Conservation (phyloP, 2,329 filamentous ascomycete species). For the Beauveria pseudobassiana region DNA sequence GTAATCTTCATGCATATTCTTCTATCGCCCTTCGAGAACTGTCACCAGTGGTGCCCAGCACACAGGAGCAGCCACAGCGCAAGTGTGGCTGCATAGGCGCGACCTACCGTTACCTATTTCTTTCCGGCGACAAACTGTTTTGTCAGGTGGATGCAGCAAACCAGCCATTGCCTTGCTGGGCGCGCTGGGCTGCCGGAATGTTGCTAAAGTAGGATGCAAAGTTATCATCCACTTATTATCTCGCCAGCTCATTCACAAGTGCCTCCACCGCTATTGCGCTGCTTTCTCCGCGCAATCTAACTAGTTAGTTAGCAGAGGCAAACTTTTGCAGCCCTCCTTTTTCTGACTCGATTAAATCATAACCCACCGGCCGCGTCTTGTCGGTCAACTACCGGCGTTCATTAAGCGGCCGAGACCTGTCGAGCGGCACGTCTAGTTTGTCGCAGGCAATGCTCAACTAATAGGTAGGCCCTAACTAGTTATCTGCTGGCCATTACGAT, state of each 20-base stretch:
- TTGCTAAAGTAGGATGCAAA: neutral
- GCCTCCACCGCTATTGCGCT: neutral
- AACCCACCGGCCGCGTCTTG: neutral
- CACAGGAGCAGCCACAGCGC: neutral
- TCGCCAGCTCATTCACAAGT: neutral
- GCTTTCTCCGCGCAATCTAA: neutral
- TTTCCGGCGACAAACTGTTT: neutral
- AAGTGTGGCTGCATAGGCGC: neutral
- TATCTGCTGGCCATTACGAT: neutral
- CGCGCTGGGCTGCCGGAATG: neutral
- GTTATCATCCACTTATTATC: neutral
- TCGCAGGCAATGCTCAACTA: neutral
- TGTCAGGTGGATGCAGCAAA: neutral
- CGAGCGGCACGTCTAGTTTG: neutral
- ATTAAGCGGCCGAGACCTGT: neutral
- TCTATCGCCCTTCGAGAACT: neutral
- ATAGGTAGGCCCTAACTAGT: neutral
- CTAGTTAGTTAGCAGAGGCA: neutral
- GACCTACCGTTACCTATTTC: neutral
- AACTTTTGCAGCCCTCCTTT: neutral
- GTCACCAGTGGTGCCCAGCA: neutral
- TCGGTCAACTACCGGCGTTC: neutral
- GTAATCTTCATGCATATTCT: slow-evolving; percentile 6
- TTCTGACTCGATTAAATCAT: neutral
- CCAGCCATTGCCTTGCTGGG: neutral